Evolutionary conservation across 768 basidiomycete species (phyloP).

Genomic region (Leccinum subtestaceum): DNA sequence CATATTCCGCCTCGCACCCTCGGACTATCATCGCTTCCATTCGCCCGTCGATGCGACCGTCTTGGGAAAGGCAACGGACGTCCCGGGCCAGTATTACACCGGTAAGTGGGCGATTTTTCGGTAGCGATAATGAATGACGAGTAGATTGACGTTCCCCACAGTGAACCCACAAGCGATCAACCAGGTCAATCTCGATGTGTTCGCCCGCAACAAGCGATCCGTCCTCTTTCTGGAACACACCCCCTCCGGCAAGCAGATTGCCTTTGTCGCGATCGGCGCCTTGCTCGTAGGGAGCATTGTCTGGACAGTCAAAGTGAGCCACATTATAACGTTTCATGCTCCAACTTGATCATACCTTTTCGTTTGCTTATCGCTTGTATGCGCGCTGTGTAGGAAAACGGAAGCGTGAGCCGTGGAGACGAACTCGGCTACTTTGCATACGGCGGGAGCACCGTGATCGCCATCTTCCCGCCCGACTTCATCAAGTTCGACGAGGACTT

Average conservation of each 20-base stretch:
- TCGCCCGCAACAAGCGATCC: slow-evolving; percentile 61
- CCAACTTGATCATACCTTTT: neutral
- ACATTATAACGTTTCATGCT: neutral
- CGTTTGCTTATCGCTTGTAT: slow-evolving; percentile 2
- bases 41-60: slow-evolving; percentile 60
- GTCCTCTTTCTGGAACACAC: slow-evolving; percentile 51
- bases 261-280: slow-evolving; percentile 75
- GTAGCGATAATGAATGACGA: neutral
- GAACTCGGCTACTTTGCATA: slow-evolving; percentile 69
- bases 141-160: slow-evolving; percentile 7
- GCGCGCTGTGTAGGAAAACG: slow-evolving; percentile 35
- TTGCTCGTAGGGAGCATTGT: slow-evolving; percentile 75
- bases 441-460: slow-evolving; percentile 73
- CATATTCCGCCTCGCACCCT: slow-evolving; percentile 73
- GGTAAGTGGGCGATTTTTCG: slow-evolving; percentile 31
- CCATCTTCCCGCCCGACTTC: slow-evolving; percentile 53
- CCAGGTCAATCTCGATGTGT: slow-evolving; percentile 59
- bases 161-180: slow-evolving; percentile 83
- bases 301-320: slow-evolving; percentile 48
- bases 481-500: slow-evolving; percentile 64
- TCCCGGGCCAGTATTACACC: slow-evolving; percentile 61
- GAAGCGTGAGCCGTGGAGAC: slow-evolving; percentile 58
- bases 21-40: slow-evolving; percentile 83
- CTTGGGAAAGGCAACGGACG: slow-evolving; percentile 38
- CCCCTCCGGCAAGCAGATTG: slow-evolving; percentile 48